These are phyloP conservation scores for Eucalyptus cloeziana DNA, from an alignment of 345 rosid species.

Conservation along the genomic window DNA sequence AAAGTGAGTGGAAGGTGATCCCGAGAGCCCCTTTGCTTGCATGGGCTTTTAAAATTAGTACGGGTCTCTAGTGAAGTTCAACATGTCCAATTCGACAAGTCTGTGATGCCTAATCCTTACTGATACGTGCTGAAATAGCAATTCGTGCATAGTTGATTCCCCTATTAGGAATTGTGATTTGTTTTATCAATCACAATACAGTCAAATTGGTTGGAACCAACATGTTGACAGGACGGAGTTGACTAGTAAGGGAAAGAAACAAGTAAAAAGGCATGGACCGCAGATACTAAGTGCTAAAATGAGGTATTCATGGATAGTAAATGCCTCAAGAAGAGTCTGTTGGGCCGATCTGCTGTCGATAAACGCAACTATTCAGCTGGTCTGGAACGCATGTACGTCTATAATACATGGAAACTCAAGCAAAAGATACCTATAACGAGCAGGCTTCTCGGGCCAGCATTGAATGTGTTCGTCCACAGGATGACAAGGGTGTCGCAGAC, in stretches of 20 bases:
- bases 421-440: background rate
- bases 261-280: background rate
- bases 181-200: background rate
- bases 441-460: slow-evolving; percentile 1
- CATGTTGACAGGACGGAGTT: background rate
- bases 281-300: background rate
- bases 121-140: background rate
- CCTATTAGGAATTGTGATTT: background rate
- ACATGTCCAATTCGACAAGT: background rate
- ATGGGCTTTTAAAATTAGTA: background rate
- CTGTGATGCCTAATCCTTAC: background rate
- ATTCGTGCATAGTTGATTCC: background rate
- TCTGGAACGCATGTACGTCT: background rate
- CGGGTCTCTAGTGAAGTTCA: background rate
- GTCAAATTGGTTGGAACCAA: background rate
- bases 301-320: background rate
- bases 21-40: background rate
- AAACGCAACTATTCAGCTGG: background rate
- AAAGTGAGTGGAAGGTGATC: background rate
- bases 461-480: background rate
- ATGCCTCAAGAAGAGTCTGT: background rate
- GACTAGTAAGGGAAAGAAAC: background rate
- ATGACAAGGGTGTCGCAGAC: background rate
- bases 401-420: background rate
- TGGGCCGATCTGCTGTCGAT: background rate